Evolutionary conservation across 192 early-diverging fungal species (phyloP).

Genomic region (Gonapodya sp.): DNA sequence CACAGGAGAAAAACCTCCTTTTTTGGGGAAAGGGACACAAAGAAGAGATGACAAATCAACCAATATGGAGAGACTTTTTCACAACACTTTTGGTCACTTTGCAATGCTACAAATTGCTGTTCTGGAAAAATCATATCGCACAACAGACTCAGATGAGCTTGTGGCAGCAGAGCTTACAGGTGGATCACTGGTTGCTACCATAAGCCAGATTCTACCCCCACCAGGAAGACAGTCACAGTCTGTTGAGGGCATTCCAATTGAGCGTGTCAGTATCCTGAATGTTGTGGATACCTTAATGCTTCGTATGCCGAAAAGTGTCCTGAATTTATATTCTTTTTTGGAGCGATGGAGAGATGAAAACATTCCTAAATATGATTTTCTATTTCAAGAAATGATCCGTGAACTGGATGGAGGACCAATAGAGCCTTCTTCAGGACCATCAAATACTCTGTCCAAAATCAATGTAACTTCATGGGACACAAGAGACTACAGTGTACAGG

Average conservation of each 20-base stretch:
- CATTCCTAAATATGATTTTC: constrained; percentile 49
- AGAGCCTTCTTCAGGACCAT: not conserved
- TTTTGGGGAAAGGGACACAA: not conserved
- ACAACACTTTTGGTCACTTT: not conserved
- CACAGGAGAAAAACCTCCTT: not conserved
- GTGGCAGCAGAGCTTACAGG: not conserved
- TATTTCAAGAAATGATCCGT: constrained; percentile 57
- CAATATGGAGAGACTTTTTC: not conserved
- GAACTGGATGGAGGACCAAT: constrained; percentile 39
- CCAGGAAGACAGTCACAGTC: not conserved
- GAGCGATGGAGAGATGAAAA: constrained; percentile 66
- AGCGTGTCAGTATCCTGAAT: not conserved
- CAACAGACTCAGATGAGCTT: not conserved
- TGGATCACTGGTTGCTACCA: not conserved
- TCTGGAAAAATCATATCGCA: not conserved
- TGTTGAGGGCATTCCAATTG: not conserved
- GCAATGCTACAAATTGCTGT: not conserved
- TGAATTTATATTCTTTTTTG: constrained; percentile 66
- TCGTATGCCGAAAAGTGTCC: constrained; percentile 46
- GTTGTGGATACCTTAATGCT: constrained; percentile 11
- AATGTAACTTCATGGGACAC: not conserved
- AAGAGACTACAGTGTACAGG: not conserved
- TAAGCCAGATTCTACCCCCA: not conserved
- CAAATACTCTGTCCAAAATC: not conserved
- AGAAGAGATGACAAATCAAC: not conserved